Base-by-base conservation (phyloP, 2,329 filamentous ascomycete species). In the Bipolaris bicolor region DNA sequence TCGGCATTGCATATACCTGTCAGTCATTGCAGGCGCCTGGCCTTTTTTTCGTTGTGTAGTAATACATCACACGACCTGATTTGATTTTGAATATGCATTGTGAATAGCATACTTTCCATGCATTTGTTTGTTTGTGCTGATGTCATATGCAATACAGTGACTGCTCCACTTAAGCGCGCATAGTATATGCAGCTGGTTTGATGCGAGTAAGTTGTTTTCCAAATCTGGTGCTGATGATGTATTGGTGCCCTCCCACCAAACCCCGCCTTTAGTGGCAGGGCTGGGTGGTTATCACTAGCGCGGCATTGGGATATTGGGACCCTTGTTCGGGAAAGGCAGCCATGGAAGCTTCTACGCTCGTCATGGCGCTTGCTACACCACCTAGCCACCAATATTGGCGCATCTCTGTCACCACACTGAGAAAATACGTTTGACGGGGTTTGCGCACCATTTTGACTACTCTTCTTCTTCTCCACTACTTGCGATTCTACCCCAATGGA, bases 401-500 rank as follows among this genome's bases (percentile, higher is more conserved):
- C 37, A 10, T 26, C 22, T 24, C 15, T 39, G n/a, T 36, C 24
- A 39, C 24, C 22, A 24, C 18, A 6, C 29, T 11, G 39, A 18
- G 11, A 34, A 51, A 13, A 31, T 13, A 31, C 29, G 29, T 31
- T 5, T 31, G 29, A 31, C 29, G 29, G 29, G 29, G 29, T 31
- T 31, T 31, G 29, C 24, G 3, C n/a, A 24, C 37, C 11, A 13
- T 18, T 26, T 33, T 26, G 24, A 46, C 40, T 5, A 2, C 18
- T 6, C 9, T 57, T 16, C 22, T 48, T 37, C 10, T 15, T 33
- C 24, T 36, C 31, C 10, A 52, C 5, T 20, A 20, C 15, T 16
- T 13, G 4, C 24, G 62, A 65, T 68, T 67, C 70, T 69, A 53
- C 71, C 70, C 52, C 70, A 63, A 86, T 86, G 80, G 80, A 85